Conservation (phyloP, 352 stramenopile species). For the Paralagenidium karlingii region DNA sequence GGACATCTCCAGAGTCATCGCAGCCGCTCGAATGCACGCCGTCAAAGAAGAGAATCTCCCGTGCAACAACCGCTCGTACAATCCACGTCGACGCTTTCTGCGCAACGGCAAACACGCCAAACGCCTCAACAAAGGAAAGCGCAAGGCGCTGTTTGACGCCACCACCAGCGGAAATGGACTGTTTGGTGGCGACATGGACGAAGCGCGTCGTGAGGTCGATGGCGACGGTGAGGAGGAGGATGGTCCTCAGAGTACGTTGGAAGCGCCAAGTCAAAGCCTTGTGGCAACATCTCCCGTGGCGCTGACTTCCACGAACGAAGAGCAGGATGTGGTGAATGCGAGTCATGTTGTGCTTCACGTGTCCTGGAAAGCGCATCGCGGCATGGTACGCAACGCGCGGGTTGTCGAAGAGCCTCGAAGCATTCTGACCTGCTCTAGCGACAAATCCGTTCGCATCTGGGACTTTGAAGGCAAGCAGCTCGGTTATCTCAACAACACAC, state of each 20-base stretch:
- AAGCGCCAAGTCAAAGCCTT: background rate
- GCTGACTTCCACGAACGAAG: slow-evolving; percentile 7
- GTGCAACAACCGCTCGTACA: slow-evolving; percentile 48
- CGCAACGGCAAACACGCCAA: slow-evolving; percentile 52
- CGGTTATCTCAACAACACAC: slow-evolving; percentile 16
- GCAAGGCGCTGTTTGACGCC: background rate
- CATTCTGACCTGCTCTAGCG: slow-evolving; percentile 47
- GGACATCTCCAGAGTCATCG: slow-evolving; percentile 39
- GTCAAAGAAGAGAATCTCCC: slow-evolving; percentile 45
- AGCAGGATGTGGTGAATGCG: slow-evolving; percentile 23
- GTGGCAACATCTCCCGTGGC: no score
- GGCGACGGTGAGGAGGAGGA: background rate
- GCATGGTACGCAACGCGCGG: slow-evolving; percentile 29
- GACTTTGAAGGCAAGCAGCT: slow-evolving; percentile 23
- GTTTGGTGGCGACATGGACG: background rate
- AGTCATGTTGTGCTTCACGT: no score
- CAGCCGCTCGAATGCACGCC: slow-evolving; percentile 19
- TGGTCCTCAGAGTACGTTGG: background rate
- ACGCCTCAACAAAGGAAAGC: slow-evolving; percentile 14
- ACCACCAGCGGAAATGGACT: background rate
- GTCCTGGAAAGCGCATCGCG: slow-evolving; percentile 43
- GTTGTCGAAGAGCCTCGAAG: slow-evolving; percentile 43
- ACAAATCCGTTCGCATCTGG: slow-evolving; percentile 53
- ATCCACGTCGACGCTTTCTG: slow-evolving; percentile 50
- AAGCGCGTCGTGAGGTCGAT: background rate